Conservation (phyloP, 169 alveolate genomes). For the Cryptosporidium sp. region DNA sequence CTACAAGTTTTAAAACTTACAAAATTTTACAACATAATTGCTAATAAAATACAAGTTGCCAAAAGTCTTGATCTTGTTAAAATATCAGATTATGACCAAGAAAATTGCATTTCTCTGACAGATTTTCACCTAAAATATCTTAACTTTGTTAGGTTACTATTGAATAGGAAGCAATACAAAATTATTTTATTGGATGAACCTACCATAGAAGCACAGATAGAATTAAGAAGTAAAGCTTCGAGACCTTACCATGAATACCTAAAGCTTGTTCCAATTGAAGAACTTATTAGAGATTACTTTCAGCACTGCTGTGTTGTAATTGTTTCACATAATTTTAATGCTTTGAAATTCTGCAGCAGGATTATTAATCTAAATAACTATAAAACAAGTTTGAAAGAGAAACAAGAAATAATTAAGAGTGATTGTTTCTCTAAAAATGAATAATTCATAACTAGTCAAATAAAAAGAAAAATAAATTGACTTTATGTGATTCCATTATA, state of each 20-base stretch:
- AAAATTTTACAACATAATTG: neutral
- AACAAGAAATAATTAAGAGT: neutral
- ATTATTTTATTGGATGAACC: constrained; percentile 44
- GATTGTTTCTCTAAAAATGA: too few species aligned
- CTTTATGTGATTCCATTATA: too few species aligned
- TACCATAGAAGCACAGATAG: neutral
- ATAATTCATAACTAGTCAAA: too few species aligned
- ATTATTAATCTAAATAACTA: neutral
- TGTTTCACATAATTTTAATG: neutral
- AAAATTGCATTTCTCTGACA: neutral
- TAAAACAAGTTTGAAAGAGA: neutral
- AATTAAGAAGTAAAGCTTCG: neutral
- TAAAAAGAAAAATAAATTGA: too few species aligned
- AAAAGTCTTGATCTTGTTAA: constrained; percentile 1
- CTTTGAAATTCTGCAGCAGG: constrained; percentile 21
- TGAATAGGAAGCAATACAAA: constrained; percentile 15
- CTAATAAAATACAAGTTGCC: neutral
- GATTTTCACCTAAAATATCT: constrained; percentile 25
- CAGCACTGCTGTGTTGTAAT: constrained; percentile 34
- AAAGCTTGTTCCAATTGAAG: constrained; percentile 44
- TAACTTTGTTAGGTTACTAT: constrained; percentile 23
- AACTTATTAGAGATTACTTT: constrained; percentile 27
- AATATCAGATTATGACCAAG: neutral
- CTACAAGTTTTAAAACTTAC: neutral
- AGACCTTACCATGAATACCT: neutral